Conservation (phyloP, 2,329 filamentous ascomycete species). For the Aspergillus clavatus region DNA sequence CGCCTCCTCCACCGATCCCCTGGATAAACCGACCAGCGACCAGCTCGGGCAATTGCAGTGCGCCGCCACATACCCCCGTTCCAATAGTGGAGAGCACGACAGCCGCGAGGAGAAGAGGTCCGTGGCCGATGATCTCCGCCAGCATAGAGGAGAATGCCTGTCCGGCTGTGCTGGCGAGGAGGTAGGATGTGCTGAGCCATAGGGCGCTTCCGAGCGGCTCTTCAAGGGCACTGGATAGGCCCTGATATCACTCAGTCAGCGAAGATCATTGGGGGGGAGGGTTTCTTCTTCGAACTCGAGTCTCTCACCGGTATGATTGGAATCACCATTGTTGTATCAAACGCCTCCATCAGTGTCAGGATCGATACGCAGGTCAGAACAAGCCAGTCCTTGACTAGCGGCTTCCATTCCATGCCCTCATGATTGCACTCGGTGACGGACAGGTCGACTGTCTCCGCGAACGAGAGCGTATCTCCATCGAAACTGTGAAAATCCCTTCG, state of each 20-base stretch:
- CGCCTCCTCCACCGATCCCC: conserved; percentile 45
- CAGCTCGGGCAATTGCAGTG: conserved; percentile 35
- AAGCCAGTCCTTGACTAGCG: conserved; percentile 38
- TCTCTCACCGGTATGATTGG: conserved; percentile 40
- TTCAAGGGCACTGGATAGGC: conserved; percentile 34
- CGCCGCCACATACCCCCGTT: conserved; percentile 41
- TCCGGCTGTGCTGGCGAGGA: conserved; percentile 33
- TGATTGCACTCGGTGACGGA: conserved; percentile 13
- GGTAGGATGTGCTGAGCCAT: conserved; percentile 49
- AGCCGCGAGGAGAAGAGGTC: conserved; percentile 40
- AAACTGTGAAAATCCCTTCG: conserved; percentile 7
- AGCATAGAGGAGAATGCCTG: conserved; percentile 29
- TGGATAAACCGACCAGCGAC: conserved; percentile 43
- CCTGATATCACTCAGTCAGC: too few species aligned
- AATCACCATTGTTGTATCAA: conserved; percentile 48
- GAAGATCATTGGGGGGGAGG: too few species aligned
- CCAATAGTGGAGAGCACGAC: conserved; percentile 45
- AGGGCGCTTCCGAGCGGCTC: conserved; percentile 38
- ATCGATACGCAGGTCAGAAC: conserved; percentile 41
- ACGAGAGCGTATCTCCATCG: background rate
- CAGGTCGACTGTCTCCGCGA: conserved; percentile 11
- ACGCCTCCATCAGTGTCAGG: conserved; percentile 46
- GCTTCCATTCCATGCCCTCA: conserved; percentile 31
- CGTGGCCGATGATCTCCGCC: conserved; percentile 43
- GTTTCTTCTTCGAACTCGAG: background rate